Conservation (phyloP, 768 basidiomycete species). For the Lactarius evosmus region DNA sequence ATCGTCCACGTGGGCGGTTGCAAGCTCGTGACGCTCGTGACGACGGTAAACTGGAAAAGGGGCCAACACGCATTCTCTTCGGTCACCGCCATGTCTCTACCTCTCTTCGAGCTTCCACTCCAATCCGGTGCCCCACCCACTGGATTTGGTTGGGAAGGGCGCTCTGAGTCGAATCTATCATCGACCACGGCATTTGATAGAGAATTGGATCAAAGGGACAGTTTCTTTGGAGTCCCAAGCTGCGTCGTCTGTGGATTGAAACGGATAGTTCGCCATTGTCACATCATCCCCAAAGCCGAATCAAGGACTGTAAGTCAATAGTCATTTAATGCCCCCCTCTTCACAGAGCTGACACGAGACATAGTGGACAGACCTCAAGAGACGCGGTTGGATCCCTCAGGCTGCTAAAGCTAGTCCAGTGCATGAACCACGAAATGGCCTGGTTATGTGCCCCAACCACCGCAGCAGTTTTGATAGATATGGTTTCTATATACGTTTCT, state of each 20-base stretch:
- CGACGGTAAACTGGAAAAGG: too few species aligned
- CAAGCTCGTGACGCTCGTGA: too few species aligned
- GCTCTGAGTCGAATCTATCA: background rate
- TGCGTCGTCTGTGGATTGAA: constrained; percentile 12
- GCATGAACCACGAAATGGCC: constrained; percentile 3
- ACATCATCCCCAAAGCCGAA: background rate
- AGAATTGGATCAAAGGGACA: background rate
- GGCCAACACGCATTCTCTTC: too few species aligned
- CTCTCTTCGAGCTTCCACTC: too few species aligned
- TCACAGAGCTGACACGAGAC: background rate
- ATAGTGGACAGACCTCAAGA: constrained; percentile 4
- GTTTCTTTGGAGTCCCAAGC: background rate
- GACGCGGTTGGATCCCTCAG: background rate
- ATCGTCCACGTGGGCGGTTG: too few species aligned
- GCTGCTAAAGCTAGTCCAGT: background rate
- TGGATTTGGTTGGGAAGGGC: background rate
- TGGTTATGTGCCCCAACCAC: constrained; percentile 16
- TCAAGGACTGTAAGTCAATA: background rate
- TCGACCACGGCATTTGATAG: background rate
- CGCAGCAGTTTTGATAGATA: constrained; percentile 26
- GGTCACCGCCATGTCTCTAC: too few species aligned
- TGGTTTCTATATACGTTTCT: constrained; percentile 33
- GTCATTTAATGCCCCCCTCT: background rate
- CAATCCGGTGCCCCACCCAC: background rate
- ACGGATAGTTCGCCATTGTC: background rate